Evolutionary conservation across 106 monocot genomes (phyloP).

Genomic region (Gastrodia elata): DNA sequence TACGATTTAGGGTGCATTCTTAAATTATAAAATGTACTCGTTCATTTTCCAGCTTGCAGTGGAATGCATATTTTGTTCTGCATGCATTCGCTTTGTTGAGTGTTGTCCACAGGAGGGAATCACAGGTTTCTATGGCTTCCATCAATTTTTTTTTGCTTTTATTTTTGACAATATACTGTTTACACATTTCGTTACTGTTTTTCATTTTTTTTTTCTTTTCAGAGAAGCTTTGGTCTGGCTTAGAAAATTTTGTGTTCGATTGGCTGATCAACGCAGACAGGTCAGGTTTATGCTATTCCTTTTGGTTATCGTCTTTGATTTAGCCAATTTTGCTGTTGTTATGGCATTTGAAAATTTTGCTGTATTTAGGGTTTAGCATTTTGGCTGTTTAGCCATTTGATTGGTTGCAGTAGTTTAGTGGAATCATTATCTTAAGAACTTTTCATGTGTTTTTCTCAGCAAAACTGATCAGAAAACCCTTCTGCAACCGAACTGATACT

Average conservation of each 20-base stretch:
- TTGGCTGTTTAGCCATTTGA: too few relatives aligned
- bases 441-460: too few relatives aligned
- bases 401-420: too few relatives aligned
- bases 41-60: conserved; percentile 72
- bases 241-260: conserved; percentile 98
- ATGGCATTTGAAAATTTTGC: neutral
- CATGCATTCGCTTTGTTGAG: conserved; percentile 94
- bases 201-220: conserved; percentile 17
- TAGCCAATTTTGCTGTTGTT: neutral
- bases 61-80: conserved; percentile 98
- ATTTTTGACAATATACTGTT: neutral
- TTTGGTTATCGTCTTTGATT: neutral
- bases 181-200: conserved; percentile 12
- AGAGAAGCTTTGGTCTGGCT: conserved; percentile 96
- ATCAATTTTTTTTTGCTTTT: neutral
- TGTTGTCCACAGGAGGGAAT: conserved; percentile 96
- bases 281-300: conserved; percentile 21
- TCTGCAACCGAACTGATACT: too few relatives aligned
- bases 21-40: neutral
- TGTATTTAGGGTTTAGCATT: too few relatives aligned
- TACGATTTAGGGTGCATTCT: neutral
- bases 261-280: conserved; percentile 99
- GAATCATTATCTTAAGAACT: too few relatives aligned
- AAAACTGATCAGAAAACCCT: too few relatives aligned
- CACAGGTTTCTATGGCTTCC: conserved; percentile 40